Percentiles rank a stretch among this genome's conserved stretches.
phyloP scores from a whole-genome alignment of 306 rosid species.

The Fragaria nilgerrensis region DNA sequence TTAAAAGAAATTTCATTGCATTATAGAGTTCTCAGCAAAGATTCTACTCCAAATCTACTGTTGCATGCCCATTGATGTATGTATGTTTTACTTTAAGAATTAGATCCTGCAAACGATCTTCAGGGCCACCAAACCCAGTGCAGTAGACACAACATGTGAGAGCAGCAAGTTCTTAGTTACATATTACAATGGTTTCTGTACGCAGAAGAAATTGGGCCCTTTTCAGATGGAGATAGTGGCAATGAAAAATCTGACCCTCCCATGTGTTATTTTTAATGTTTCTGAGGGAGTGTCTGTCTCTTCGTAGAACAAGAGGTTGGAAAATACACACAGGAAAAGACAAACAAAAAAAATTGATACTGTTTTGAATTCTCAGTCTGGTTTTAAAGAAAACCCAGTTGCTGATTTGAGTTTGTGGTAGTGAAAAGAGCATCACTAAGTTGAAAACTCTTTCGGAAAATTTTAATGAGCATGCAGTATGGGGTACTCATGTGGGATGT shows the following conservation, averaged over 20 bases:
- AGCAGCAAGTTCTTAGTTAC: conserved; percentile 25
- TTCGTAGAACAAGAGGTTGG: conserved; percentile 21
- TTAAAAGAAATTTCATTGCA: background rate
- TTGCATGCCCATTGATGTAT: background rate
- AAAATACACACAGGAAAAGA: conserved; percentile 27
- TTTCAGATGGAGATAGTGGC: conserved; percentile 25
- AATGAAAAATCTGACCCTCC: conserved; percentile 38
- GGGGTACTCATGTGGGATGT: conserved; percentile 52
- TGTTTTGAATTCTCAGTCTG: background rate
- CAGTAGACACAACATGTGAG: conserved; percentile 54
- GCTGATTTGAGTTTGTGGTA: conserved; percentile 34
- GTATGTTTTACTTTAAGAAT: background rate
- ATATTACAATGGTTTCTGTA: conserved; percentile 22
- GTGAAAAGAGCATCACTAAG: conserved; percentile 26
- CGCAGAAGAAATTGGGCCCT: conserved; percentile 42
- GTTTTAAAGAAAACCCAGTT: conserved; percentile 16
- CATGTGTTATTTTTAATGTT: conserved; percentile 56
- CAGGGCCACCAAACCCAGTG: conserved; percentile 36
- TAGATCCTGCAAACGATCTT: conserved; percentile 11
- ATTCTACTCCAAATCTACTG: background rate
- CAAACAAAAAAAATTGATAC: conserved; percentile 10
- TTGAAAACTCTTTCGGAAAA: conserved; percentile 10
- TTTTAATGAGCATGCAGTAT: conserved; percentile 16
- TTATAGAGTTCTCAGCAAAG: background rate
- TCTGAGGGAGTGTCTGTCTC: conserved; percentile 42